Base-by-base conservation (phyloP, 805 yeast genomes). In the Candida ipomoeae region DNA sequence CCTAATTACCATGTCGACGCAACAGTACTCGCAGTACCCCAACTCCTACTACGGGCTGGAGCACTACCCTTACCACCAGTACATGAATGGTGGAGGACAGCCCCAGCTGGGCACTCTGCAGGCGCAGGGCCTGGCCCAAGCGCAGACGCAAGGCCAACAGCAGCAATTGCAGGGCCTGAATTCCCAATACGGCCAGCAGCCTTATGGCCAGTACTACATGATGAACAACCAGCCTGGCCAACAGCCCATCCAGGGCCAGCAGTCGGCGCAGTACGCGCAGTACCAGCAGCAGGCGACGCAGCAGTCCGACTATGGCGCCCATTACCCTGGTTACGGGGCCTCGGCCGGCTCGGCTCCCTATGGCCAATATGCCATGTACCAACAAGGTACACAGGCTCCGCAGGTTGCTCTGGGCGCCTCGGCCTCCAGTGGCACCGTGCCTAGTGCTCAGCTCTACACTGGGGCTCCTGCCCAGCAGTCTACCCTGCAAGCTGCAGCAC, bases 21-120 rank as follows among this genome's bases (percentile, higher is more conserved):
- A 57, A 23, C 61, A 57, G 32, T 57, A 56, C 50, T 56, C 59
- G 18, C 61, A 56, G 41, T 54, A 40, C 47, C 59, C 61, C 35
- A 50, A 51, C 43, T 55, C 59, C 32, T 57, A 57, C 53, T 57
- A 57, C 53, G 60, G 60, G 36, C 61, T 52, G 59, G 61, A 57
- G 46, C 59, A 51, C 50, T 57, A 57, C 49, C 61, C 59, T n/a
- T 57, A 57, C 54, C 54, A 52, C 21, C 59, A 55, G 35, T 57
- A 54, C 48, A 57, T 57, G 58, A 56, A 54, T 42, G 55, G 53
- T 26, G 46, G 46, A 6, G 50, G 42, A 8, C 60, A 56, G 47
- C 52, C 58, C 10, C 60, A 55, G 33, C 48, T 46, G 34, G 57
- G 53, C 20, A 50, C 39, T 23, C 33, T 48, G 46, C 58, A 48